Evolutionary conservation across 2,329 filamentous ascomycete genomes (phyloP).

Genomic region (Trichophyton benhamiae): DNA sequence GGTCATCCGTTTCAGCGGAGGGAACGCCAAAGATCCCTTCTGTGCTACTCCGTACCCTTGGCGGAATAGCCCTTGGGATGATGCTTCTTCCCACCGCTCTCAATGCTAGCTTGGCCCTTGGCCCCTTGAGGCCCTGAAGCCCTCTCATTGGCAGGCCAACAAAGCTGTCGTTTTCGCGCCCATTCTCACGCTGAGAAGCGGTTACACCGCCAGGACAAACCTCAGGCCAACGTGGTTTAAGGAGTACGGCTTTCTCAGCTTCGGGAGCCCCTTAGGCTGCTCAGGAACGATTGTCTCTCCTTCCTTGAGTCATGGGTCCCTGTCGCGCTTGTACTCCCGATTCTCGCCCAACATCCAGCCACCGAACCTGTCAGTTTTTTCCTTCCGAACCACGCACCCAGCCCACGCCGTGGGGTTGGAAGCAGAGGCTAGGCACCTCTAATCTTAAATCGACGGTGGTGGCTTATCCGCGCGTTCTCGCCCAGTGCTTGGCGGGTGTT

Average conservation of each 20-base stretch:
- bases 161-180: background rate
- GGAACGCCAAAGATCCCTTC: background rate
- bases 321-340: background rate
- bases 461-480: background rate
- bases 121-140: background rate
- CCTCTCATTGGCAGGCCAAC: background rate
- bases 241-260: background rate
- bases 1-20: background rate
- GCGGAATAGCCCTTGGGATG: background rate
- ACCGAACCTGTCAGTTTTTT: background rate
- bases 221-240: background rate
- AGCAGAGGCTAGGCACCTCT: background rate
- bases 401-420: background rate
- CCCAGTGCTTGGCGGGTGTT: constrained; percentile 1
- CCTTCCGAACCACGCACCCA: background rate
- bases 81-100: background rate
- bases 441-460: background rate
- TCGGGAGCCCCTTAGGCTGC: background rate
- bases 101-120: background rate
- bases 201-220: constrained; percentile 1
- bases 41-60: background rate
- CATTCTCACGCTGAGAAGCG: background rate
- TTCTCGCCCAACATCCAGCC: background rate
- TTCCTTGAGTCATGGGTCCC: background rate
- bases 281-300: background rate